Evolutionary conservation across 345 rosid genomes (phyloP).

Genomic region (Bruguiera sexangula): DNA sequence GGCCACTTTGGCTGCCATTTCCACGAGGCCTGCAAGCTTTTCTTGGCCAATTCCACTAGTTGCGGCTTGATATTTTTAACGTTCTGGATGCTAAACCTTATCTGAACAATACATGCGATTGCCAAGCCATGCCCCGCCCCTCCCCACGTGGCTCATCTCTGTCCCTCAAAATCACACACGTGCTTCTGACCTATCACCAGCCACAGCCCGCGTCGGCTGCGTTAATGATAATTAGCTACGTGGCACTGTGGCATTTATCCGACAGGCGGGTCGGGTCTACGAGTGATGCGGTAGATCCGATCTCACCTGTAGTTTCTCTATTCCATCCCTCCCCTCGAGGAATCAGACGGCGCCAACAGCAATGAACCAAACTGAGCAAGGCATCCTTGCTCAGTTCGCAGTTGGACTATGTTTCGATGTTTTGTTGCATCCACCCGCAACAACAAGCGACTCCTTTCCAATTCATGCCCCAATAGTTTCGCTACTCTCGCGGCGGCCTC

Average conservation of each 20-base stretch:
- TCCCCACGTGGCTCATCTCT: no score
- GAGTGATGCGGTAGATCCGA: no score
- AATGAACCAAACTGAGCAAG: background rate
- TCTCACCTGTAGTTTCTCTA: no score
- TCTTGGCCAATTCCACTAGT: background rate
- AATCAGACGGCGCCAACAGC: background rate
- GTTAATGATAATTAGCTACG: no score
- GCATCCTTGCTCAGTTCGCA: background rate
- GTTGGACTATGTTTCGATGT: constrained; percentile 33
- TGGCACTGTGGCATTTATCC: no score
- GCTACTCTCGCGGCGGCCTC: constrained; percentile 10
- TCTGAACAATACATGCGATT: background rate
- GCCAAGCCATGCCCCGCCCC: no score
- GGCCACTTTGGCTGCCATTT: constrained; percentile 54
- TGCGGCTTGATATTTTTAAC: constrained; percentile 2
- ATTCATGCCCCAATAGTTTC: constrained; percentile 10
- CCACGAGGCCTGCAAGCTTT: background rate
- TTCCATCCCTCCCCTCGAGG: no score
- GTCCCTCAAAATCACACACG: no score
- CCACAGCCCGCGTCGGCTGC: no score
- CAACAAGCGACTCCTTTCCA: constrained; percentile 12
- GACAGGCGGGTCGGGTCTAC: no score
- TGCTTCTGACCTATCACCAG: no score
- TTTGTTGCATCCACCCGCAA: constrained; percentile 16
- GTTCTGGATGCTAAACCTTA: constrained; percentile 20